Evolutionary conservation across 805 yeast species (phyloP).

Genomic region (Wickerhamiella kurtzmanii): DNA sequence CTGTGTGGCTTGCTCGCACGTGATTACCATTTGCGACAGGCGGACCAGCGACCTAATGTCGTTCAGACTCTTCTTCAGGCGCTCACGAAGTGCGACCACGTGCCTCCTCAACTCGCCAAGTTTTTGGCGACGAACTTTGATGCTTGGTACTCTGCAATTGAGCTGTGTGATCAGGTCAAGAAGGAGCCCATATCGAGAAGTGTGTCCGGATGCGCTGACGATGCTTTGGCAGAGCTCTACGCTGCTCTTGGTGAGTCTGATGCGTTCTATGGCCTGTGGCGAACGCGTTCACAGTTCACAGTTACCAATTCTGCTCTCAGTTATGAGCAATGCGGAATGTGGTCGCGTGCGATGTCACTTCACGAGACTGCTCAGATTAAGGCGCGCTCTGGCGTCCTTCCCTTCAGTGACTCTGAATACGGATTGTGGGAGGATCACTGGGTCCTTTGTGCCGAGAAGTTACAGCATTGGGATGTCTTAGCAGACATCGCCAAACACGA

Average conservation of each 20-base stretch:
- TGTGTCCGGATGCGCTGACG: conserved; percentile 73
- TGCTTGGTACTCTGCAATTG: conserved; percentile 83
- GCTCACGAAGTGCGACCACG: conserved; percentile 51
- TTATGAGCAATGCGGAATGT: conserved; percentile 86
- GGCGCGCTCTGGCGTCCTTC: conserved; percentile 87
- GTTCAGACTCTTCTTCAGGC: conserved; percentile 76
- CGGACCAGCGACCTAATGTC: conserved; percentile 74
- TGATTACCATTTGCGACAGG: conserved; percentile 87
- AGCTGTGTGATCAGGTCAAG: conserved; percentile 63
- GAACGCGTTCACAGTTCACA: conserved; percentile 85
- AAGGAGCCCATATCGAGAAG: conserved; percentile 49
- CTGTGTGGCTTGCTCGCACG: conserved; percentile 68
- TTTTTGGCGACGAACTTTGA: conserved; percentile 76
- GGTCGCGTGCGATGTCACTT: conserved; percentile 86
- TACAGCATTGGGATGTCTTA: conserved; percentile 95
- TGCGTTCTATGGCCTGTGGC: conserved; percentile 96
- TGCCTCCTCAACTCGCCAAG: conserved; percentile 90
- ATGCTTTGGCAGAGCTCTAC: conserved; percentile 81
- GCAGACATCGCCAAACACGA: conserved; percentile 96
- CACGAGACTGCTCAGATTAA: conserved; percentile 95
- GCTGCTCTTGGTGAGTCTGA: conserved; percentile 85
- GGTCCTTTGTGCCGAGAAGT: conserved; percentile 91
- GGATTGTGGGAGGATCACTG: conserved; percentile 97
- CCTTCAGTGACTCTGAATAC: conserved; percentile 91
- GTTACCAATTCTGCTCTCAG: conserved; percentile 90